Evolutionary conservation across 2,329 filamentous ascomycete species (phyloP).

Genomic region (Mycogone perniciosa): DNA sequence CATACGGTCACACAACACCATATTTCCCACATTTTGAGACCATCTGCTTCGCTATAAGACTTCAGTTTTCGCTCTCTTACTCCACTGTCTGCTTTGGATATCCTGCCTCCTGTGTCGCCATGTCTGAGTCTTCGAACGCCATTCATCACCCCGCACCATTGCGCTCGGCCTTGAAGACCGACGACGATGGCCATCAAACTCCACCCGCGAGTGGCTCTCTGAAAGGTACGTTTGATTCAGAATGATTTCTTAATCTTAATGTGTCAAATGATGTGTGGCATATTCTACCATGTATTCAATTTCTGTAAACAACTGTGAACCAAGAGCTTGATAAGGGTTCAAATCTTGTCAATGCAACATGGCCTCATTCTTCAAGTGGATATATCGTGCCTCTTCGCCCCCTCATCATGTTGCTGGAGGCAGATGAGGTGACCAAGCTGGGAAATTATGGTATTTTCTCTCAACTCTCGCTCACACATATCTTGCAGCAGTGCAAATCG

Average conservation of each 20-base stretch:
- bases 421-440: not conserved
- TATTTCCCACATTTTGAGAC: no score
- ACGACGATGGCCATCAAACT: conserved; percentile 35
- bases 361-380: not conserved
- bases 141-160: conserved; percentile 20
- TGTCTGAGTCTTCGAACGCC: conserved; percentile 21
- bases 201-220: conserved; percentile 30
- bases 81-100: no score
- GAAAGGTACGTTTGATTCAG: conserved; percentile 35
- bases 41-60: no score
- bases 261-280: not conserved
- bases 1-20: no score
- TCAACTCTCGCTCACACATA: conserved; percentile 10
- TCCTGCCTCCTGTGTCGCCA: conserved; percentile 8
- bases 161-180: conserved; percentile 39
- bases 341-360: not conserved
- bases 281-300: not conserved
- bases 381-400: not conserved
- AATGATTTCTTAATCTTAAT: not conserved
- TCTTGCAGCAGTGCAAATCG: conserved; percentile 48
- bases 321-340: not conserved
- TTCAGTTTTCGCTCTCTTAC: no score
- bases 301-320: not conserved
- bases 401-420: conserved; percentile 1
- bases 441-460: not conserved